Conservation (phyloP, 1,139 yeast genomes). For the Yamadazyma spencermartinsiae region DNA sequence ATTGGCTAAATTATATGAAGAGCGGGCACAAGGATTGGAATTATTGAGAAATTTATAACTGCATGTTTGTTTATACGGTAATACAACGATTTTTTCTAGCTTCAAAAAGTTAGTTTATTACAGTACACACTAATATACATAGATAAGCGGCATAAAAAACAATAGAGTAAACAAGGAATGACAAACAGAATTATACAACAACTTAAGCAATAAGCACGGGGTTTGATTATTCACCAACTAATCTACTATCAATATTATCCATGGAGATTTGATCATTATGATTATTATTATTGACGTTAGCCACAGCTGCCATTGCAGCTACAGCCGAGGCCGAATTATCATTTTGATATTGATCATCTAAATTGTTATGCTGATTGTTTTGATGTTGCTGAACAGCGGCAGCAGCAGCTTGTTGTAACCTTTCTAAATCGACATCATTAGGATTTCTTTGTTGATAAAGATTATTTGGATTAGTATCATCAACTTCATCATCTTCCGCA, state of each 20-base stretch:
- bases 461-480: slow-evolving; percentile 18
- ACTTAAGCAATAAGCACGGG: neutral
- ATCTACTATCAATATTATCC: slow-evolving; percentile 49
- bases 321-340: slow-evolving; percentile 38
- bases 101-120: neutral
- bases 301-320: slow-evolving; percentile 46
- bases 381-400: slow-evolving; percentile 36
- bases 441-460: slow-evolving; percentile 13
- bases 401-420: slow-evolving; percentile 28
- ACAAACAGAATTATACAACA: slow-evolving; percentile 5
- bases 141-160: slow-evolving; percentile 3
- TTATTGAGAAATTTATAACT: slow-evolving; percentile 32
- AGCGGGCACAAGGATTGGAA: slow-evolving; percentile 53
- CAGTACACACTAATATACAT: slow-evolving; percentile 4
- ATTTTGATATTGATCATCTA: slow-evolving; percentile 25
- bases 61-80: neutral
- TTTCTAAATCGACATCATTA: slow-evolving; percentile 17
- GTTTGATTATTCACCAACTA: slow-evolving; percentile 42
- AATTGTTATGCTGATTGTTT: slow-evolving; percentile 18
- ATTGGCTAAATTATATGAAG: slow-evolving; percentile 57
- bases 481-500: slow-evolving; percentile 33
- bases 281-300: slow-evolving; percentile 29
- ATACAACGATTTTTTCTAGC: neutral
- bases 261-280: slow-evolving; percentile 41
- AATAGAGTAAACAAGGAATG: slow-evolving; percentile 3